Conservation (phyloP, 176 grass and related monocot species). For the Raddia distichophylla region DNA sequence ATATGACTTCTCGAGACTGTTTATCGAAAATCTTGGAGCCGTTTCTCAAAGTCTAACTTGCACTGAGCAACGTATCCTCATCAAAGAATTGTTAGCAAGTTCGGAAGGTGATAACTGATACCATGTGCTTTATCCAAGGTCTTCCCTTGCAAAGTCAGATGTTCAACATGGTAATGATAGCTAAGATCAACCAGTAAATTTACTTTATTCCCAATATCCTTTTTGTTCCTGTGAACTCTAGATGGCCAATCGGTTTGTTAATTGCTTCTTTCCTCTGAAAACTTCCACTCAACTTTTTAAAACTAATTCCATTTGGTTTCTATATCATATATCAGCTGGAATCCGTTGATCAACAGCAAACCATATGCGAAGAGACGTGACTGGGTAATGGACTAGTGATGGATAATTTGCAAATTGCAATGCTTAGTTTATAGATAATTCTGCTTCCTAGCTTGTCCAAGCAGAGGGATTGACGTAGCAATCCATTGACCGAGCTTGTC, state of each 20-base stretch:
- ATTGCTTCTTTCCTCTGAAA: not conserved
- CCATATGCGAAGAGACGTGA: not conserved
- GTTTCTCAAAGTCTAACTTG: too few relatives aligned
- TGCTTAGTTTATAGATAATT: not conserved
- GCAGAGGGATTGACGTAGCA: constrained; percentile 23
- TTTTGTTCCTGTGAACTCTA: not conserved
- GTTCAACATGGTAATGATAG: constrained; percentile 39
- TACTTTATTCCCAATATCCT: constrained; percentile 18
- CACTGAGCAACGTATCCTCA: not conserved
- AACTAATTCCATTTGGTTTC: not conserved
- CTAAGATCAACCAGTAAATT: constrained; percentile 24
- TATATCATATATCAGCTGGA: constrained; percentile 1
- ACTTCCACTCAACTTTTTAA: not conserved
- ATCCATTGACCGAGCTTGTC: constrained; percentile 40
- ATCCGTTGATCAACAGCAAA: constrained; percentile 16
- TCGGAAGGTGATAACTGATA: not conserved
- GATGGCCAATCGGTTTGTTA: not conserved
- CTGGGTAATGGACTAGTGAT: constrained; percentile 12
- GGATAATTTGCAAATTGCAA: not conserved
- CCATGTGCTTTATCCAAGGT: constrained; percentile 22
- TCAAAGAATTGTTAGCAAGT: not conserved
- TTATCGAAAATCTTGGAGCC: too few relatives aligned
- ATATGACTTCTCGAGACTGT: too few relatives aligned
- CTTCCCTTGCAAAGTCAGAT: constrained; percentile 42
- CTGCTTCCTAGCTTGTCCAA: not conserved